phyloP scores from a whole-genome alignment of 257 asterid species.

The Solanum stenotomum region DNA sequence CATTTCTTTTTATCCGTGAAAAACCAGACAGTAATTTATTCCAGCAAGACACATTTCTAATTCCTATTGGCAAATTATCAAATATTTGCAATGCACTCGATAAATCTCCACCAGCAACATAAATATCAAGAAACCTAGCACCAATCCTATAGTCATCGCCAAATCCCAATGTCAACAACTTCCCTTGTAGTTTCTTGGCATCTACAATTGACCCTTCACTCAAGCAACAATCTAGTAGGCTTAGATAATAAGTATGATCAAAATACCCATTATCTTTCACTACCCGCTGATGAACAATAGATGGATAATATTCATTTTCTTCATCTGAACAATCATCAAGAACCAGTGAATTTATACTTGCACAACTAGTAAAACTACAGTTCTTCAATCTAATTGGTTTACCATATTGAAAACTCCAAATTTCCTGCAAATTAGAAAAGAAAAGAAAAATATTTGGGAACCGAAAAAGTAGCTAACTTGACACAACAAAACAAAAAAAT shows the following conservation, averaged over 20 bases:
- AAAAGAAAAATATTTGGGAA: background rate
- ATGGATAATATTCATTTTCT: slow-evolving; percentile 7
- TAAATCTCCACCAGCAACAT: slow-evolving; percentile 26
- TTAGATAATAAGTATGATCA: slow-evolving; percentile 8
- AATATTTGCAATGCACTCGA: slow-evolving; percentile 14
- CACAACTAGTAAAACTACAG: slow-evolving; percentile 19
- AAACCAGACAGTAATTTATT: slow-evolving; percentile 17
- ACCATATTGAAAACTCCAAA: background rate
- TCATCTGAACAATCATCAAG: slow-evolving; percentile 7
- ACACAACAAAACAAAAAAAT: background rate
- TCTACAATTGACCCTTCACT: slow-evolving; percentile 6
- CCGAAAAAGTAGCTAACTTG: background rate
- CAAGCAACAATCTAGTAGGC: slow-evolving; percentile 8
- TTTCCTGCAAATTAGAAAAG: background rate
- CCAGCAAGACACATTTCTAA: slow-evolving; percentile 18
- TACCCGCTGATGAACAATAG: background rate
- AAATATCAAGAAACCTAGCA: slow-evolving; percentile 11
- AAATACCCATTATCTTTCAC: background rate
- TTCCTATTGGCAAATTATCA: slow-evolving; percentile 17
- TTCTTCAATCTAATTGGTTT: background rate
- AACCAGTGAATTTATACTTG: slow-evolving; percentile 12
- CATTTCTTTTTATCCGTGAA: slow-evolving; percentile 14
- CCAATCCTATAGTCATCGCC: slow-evolving; percentile 3
- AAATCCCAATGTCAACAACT: slow-evolving; percentile 17
- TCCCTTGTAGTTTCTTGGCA: slow-evolving; percentile 21